Conservation (phyloP, 2,329 filamentous ascomycete species). For the Botrytis sinoallii region DNA sequence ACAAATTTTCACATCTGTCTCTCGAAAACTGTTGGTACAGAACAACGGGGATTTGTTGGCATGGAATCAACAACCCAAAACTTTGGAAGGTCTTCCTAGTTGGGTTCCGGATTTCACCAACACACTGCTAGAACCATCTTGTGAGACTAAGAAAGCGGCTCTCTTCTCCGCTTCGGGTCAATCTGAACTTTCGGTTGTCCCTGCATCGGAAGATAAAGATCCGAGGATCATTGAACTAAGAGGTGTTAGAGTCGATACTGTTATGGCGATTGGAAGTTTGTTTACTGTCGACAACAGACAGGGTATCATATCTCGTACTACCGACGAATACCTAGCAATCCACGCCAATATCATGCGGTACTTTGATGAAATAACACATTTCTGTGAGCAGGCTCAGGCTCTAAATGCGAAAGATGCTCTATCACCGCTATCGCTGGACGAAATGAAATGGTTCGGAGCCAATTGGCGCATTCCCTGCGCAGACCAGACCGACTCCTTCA, state of each 20-base stretch:
- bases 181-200: neutral
- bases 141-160: neutral
- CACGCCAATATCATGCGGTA: neutral
- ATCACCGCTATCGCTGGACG: neutral
- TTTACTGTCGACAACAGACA: neutral
- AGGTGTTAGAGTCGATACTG: neutral
- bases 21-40: constrained; percentile 9
- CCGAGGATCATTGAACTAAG: neutral
- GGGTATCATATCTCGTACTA: neutral
- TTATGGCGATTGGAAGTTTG: neutral
- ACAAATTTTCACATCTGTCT: constrained; percentile 14
- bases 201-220: neutral
- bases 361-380: constrained; percentile 10
- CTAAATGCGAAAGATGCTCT: neutral
- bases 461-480: constrained; percentile 20
- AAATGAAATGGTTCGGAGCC: constrained; percentile 11
- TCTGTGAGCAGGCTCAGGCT: neutral
- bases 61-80: constrained; percentile 17
- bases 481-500: neutral
- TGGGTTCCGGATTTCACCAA: constrained; percentile 21
- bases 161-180: constrained; percentile 3
- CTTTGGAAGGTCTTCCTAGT: constrained; percentile 1
- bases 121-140: neutral
- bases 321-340: neutral
- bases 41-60: constrained; percentile 14